Evolutionary conservation across 208 protist species (phyloP), one percentile per base, ranked within the genome.

Genomic region (Acanthamoeba sp.): DNA sequence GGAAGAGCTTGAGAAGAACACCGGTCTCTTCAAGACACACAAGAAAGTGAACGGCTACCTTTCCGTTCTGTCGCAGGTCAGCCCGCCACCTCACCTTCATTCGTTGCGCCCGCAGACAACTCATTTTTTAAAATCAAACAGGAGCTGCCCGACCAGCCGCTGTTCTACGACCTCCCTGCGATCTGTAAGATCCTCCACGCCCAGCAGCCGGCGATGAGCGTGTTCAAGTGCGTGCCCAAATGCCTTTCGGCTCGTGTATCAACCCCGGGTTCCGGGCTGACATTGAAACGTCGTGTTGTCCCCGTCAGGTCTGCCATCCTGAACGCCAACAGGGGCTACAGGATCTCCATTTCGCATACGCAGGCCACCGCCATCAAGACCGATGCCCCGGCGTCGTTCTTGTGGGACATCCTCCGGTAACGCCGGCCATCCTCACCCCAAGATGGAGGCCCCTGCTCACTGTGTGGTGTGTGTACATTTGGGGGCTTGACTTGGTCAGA

Each of bases 331-430:
- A 42, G 14, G n/a, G 97, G 97, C 34, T 98, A 97, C 85, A 69
- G 87, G 22, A 94, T 97, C 24, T 97, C 96, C 1, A 64, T 89
- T 0, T 97, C 97, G 27, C 97, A 98, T 85, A 94, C 94, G 18
- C 32, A 62, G 42, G 91, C 96, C 36, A 69, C 34, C 6, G 92
- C 62, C 40, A 85, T 98, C 36, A 98, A 98, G 95, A 98, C 97
- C 14, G 71, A 97, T 82, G 97, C 97, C n/a, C 97, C 97, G 7
- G 22, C 55, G 18, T 91, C 84, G n/a, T 64, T 91, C 84, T 27
- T 91, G 50, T 91, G 84, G 84, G 84, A 91, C 55, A 32, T 91
- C 4, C 38, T 91, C 6, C 6, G 80, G 69, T 69, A 69, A 27
- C 22, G 55, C 55, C 12, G 55, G n/a, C n/a, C n/a, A n/a, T 59